These are phyloP conservation scores for Prunus kanzakura DNA, from an alignment of 306 rosid genomes.

Conservation along the genomic window DNA sequence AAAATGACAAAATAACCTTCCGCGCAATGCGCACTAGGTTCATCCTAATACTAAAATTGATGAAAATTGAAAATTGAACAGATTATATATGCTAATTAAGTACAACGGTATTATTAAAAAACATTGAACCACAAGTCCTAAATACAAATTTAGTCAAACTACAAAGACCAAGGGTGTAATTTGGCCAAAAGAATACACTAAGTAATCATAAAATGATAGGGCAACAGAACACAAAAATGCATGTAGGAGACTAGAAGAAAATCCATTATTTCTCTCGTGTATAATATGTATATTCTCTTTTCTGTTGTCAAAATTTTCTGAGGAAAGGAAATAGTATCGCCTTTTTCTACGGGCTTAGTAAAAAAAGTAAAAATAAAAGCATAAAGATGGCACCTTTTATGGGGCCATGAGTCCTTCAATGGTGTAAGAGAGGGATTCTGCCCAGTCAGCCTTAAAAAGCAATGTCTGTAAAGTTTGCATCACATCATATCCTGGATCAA, in stretches of 20 bases:
- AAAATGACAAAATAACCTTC: no score
- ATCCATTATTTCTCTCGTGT: background rate
- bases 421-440: constrained; percentile 53
- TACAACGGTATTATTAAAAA: no score
- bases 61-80: background rate
- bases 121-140: background rate
- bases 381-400: constrained; percentile 19
- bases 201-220: background rate
- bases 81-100: background rate
- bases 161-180: background rate
- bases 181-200: background rate
- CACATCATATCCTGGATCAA: constrained; percentile 71
- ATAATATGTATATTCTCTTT: background rate
- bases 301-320: background rate
- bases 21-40: background rate
- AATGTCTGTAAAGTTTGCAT: constrained; percentile 52
- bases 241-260: background rate
- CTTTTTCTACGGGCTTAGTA: background rate
- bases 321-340: background rate
- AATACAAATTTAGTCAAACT: background rate
- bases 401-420: constrained; percentile 66
- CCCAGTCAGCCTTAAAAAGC: constrained; percentile 66
- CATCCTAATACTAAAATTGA: background rate
- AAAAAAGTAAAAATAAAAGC: background rate
- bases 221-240: background rate